Evolutionary conservation across 2,329 filamentous ascomycete genomes (phyloP).

Genomic region (Nigrospora sphaerica): DNA sequence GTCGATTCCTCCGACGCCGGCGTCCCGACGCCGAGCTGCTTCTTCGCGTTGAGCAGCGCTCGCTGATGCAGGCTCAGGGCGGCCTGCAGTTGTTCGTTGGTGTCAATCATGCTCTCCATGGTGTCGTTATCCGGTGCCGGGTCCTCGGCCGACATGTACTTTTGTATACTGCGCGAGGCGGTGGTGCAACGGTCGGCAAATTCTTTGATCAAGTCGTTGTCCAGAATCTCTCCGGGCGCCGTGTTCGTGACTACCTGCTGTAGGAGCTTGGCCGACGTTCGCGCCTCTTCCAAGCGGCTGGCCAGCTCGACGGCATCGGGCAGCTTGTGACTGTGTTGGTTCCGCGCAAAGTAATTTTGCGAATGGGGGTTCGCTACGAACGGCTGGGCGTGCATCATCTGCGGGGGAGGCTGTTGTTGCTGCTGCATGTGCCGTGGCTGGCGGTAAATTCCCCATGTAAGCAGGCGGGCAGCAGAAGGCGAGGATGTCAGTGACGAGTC

Average conservation of each 20-base stretch:
- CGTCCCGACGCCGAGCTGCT: slow-evolving; percentile 35
- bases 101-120: slow-evolving; percentile 87
- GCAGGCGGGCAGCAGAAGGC: background rate
- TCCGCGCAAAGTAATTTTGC: slow-evolving; percentile 52
- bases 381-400: slow-evolving; percentile 34
- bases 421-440: slow-evolving; percentile 4
- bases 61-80: slow-evolving; percentile 80
- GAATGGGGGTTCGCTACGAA: slow-evolving; percentile 18
- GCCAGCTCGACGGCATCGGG: slow-evolving; percentile 73
- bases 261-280: slow-evolving; percentile 85
- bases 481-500: no score
- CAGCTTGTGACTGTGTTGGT: slow-evolving; percentile 38
- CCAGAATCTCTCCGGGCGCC: slow-evolving; percentile 64
- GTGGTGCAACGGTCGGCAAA: slow-evolving; percentile 81
- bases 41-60: slow-evolving; percentile 59
- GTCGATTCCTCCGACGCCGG: slow-evolving; percentile 9
- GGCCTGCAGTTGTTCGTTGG: slow-evolving; percentile 82
- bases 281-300: slow-evolving; percentile 80
- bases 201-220: slow-evolving; percentile 86
- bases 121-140: slow-evolving; percentile 87
- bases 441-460: background rate
- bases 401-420: slow-evolving; percentile 19
- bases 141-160: slow-evolving; percentile 73
- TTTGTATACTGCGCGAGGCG: slow-evolving; percentile 75
- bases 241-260: slow-evolving; percentile 87